Conservation (phyloP, 108 stramenopile genomes). For the Fragilaria crotonensis region DNA sequence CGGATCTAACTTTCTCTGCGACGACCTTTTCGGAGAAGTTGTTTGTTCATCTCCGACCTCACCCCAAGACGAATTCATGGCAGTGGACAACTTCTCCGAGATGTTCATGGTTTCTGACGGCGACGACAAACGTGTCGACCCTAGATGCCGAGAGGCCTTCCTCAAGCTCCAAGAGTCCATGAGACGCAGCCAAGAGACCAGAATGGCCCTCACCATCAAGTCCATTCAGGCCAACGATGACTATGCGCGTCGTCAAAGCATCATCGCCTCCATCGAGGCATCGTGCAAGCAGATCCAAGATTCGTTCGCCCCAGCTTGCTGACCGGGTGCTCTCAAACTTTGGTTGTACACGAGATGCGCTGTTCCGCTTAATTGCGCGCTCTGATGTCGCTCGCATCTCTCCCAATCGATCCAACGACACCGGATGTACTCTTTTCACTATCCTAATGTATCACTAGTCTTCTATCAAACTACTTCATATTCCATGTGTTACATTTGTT, state of each 20-base stretch:
- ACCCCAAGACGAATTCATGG: constrained; percentile 28
- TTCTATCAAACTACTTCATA: background rate
- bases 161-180: constrained; percentile 36
- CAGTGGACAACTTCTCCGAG: constrained; percentile 15
- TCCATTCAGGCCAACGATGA: constrained; percentile 25
- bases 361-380: background rate
- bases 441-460: background rate
- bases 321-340: background rate
- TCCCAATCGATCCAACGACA: background rate
- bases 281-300: constrained; percentile 36
- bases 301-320: constrained; percentile 12
- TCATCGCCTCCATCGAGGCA: constrained; percentile 31
- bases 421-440: background rate
- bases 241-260: constrained; percentile 21
- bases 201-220: constrained; percentile 35
- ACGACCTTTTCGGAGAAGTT: constrained; percentile 32
- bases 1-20: constrained; percentile 39
- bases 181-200: constrained; percentile 37
- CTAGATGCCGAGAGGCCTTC: constrained; percentile 32
- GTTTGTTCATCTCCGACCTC: constrained; percentile 22
- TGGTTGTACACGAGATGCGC: background rate
- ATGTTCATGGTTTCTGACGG: constrained; percentile 12
- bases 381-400: background rate
- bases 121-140: constrained; percentile 16
- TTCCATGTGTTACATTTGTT: background rate